phyloP scores from a whole-genome alignment of 371 early-diverging fungal species.

The Mucor plumbeus region DNA sequence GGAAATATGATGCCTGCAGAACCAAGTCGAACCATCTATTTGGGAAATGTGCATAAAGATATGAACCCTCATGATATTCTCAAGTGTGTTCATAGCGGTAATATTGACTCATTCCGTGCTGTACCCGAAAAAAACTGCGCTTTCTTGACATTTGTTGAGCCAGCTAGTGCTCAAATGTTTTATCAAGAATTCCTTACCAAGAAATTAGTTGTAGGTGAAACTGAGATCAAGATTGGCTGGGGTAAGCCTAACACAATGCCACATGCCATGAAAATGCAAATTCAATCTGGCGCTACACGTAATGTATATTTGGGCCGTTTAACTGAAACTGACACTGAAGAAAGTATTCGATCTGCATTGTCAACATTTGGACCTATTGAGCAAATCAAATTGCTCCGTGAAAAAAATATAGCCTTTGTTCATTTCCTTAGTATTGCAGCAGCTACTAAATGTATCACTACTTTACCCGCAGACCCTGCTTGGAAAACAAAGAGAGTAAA shows the following conservation, averaged over 20 bases:
- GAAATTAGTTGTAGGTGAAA: conserved; percentile 43
- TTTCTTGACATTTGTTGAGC: conserved; percentile 78
- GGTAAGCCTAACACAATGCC: conserved; percentile 67
- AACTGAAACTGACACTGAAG: conserved; percentile 57
- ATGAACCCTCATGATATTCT: conserved; percentile 69
- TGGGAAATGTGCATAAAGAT: conserved; percentile 71
- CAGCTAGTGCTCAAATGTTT: conserved; percentile 61
- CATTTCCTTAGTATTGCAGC: conserved; percentile 67
- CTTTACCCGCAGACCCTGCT: conserved; percentile 49
- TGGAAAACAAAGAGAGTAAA: conserved; percentile 62
- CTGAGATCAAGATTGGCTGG: conserved; percentile 74
- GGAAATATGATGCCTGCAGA: conserved; percentile 26
- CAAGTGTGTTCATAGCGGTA: conserved; percentile 72
- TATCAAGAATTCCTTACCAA: conserved; percentile 50
- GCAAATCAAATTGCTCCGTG: conserved; percentile 65
- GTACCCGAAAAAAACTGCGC: conserved; percentile 77
- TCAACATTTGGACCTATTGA: conserved; percentile 70
- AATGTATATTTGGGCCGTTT: conserved; percentile 76
- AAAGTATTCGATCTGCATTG: conserved; percentile 54
- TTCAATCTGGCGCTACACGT: conserved; percentile 68
- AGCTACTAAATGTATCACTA: conserved; percentile 70
- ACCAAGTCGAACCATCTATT: conserved; percentile 70
- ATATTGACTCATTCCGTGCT: conserved; percentile 69
- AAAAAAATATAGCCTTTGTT: conserved; percentile 77
- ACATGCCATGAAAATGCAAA: conserved; percentile 48